phyloP scores from a whole-genome alignment of 176 grass and related monocot species.

The Melocanna baccifera region DNA sequence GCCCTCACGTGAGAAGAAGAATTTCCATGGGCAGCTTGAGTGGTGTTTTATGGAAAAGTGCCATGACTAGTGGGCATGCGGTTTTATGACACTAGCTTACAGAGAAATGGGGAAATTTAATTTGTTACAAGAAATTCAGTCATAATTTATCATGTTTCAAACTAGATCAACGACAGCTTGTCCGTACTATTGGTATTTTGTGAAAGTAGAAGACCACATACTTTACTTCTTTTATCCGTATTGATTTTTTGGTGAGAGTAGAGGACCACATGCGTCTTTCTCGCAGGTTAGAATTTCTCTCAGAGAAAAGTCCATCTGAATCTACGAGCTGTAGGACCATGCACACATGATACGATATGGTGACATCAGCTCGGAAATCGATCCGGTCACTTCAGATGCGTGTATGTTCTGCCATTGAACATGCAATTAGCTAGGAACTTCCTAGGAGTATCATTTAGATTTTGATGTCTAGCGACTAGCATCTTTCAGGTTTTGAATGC shows the following conservation, averaged over 20 bases:
- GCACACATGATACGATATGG: not conserved
- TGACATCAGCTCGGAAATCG: not conserved
- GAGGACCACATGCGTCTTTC: slow-evolving; percentile 3
- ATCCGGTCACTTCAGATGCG: not conserved
- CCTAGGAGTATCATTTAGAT: not conserved
- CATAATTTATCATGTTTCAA: not conserved
- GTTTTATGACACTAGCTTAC: not conserved
- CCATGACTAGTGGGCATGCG: too few species aligned
- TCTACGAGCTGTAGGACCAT: not conserved
- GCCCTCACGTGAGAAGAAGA: not conserved
- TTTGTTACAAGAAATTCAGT: not conserved
- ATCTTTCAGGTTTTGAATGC: not conserved
- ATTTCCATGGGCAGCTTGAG: not conserved
- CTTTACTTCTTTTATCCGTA: not conserved
- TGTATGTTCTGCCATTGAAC: not conserved
- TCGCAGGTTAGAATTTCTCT: slow-evolving; percentile 4
- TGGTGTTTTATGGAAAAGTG: not conserved
- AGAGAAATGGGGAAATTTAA: not conserved
- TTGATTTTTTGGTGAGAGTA: not conserved
- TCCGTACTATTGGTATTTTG: not conserved
- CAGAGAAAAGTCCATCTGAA: slow-evolving; percentile 9
- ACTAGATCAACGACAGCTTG: not conserved
- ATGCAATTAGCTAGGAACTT: not conserved
- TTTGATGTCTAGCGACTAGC: not conserved
- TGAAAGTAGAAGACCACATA: not conserved